Base-by-base conservation (phyloP, 805 yeast species). In the Metschnikowia rubicola region DNA sequence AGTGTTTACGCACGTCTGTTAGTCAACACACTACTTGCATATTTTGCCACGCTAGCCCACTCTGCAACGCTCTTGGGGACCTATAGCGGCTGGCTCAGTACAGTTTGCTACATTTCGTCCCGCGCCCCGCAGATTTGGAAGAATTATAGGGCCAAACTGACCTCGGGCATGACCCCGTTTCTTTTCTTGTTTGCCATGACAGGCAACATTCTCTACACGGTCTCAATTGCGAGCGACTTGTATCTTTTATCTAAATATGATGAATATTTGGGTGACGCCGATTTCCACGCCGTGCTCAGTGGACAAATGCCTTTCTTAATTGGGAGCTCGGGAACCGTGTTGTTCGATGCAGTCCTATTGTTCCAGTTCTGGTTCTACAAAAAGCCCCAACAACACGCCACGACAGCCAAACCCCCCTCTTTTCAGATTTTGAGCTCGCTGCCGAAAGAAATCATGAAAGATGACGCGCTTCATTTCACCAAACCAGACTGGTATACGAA, bases 401-500 rank as follows among this genome's bases (percentile, higher is more conserved):
- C 8, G 33, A 6, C 11, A 11, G 10, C 15, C 17, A 12, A 5
- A 17, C 36, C 36, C 10, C 36, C 30, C 8, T 28, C 29, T 19
- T 26, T 26, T 8, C 35, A 41, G n/a, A 30, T 35, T 15, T 6
- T 21, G 10, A 29, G 35, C 13, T 37, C 46, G 2, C 15, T 37
- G 10, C 46, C 40, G 12, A 37, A 43, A 26, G 34, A 39, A 10
- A 13, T 21, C 10, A 34, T 15, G 19, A 17, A 15, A 21, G 34
- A 15, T n/a, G 10, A 32, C 6, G 51, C 30, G 12, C 33, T 48
- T 13, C 64, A 62, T 40, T 68, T 68, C 53, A 66, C 62, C 44
- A 65, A 66, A 39, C 73, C 73, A 1, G 71, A 66, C 45, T 70
- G 74, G 75, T 70, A 69, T 56, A 61, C 66, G 15, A 61, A 62